A percentile compares a stretch with the other conserved stretches of the same genome.
Evolutionary conservation across 1,284 basidiomycete species (phyloP).

Genomic region (Trichosporon faecale): DNA sequence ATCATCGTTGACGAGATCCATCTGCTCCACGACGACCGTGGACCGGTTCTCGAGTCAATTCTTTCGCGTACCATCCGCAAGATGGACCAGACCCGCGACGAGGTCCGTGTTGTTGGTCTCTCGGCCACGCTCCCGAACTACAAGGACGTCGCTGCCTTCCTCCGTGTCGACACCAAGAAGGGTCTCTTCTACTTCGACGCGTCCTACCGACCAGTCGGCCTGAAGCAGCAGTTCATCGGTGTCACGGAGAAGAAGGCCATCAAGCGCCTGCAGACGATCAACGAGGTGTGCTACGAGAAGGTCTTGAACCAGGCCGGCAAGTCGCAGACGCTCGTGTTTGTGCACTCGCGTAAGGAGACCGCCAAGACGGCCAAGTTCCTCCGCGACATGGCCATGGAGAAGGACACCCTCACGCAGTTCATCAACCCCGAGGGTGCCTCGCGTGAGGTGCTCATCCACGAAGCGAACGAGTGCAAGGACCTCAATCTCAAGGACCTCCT

Average conservation of each 20-base stretch:
- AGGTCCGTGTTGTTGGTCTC: conserved; percentile 89
- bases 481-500: conserved; percentile 81
- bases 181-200: conserved; percentile 98
- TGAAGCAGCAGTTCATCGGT: conserved; percentile 96
- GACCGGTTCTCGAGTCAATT: conserved; percentile 92
- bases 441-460: conserved; percentile 80
- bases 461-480: conserved; percentile 81
- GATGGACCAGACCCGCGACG: conserved; percentile 91
- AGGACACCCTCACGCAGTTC: conserved; percentile 92
- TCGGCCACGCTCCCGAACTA: conserved; percentile 98
- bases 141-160: conserved; percentile 96
- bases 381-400: conserved; percentile 91
- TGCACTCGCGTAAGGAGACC: conserved; percentile 97
- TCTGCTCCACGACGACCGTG: conserved; percentile 94
- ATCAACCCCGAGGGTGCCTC: conserved; percentile 86
- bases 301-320: conserved; percentile 88
- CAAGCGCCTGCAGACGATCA: conserved; percentile 96
- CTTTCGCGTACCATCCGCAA: conserved; percentile 86
- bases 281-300: conserved; percentile 99
- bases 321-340: conserved; percentile 79
- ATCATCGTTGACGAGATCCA: conserved; percentile 99
- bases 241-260: conserved; percentile 99
- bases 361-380: conserved; percentile 96
- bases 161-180: conserved; percentile 87
- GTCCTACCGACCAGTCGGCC: conserved; percentile 85